Evolutionary conservation across 2,329 filamentous ascomycete species (phyloP), one percentile per base, ranked within the genome.

Genomic region (Aspergillus transmontanensis): DNA sequence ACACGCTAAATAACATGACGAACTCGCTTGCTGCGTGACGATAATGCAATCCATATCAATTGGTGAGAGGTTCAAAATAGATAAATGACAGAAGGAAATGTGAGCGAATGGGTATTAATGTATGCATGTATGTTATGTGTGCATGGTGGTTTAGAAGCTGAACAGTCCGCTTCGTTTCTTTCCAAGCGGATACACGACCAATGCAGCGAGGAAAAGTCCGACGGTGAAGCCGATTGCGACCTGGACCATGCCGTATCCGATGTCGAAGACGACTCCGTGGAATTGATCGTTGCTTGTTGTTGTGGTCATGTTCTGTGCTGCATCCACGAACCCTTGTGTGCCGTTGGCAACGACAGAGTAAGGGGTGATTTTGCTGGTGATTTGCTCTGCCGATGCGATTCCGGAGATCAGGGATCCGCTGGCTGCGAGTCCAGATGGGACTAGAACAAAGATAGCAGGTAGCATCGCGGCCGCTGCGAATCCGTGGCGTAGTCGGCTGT

Each of bases 401-500:
- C 87, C 86, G 0, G 83, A 80, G 3, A 89, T 81, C 28, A 89
- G 75, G 16, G 82, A 84, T 1, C 87, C 87, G 65, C 82, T 83
- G 1, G 87, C 86, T 6, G 86, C 85, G 4, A 89, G 79, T 5
- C 87, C 87, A 6, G 83, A 86, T 0, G 87, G 87, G 0, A 89
- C 87, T 64, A 88, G 86, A 1, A 89, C 86, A 67, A 96, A 96
- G 69, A 97, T 96, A 21, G 91, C 93, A 0, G 94, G 94, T 9
- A 97, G 81, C 84, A 97, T 92, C 4, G 92, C 91, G 0, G 93
- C 92, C 0, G 93, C 93, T 0, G 94, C 94, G 3, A 97, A 85
- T 1, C 91, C 91, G 74, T 94, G 93, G 21, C 90, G 78, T 23
- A 84, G 72, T 11, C 92, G 87, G 32, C 90, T 90, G 80, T 96